Evolutionary conservation across 1,139 yeast genomes (phyloP).

Genomic region (Torulaspora globosa): DNA sequence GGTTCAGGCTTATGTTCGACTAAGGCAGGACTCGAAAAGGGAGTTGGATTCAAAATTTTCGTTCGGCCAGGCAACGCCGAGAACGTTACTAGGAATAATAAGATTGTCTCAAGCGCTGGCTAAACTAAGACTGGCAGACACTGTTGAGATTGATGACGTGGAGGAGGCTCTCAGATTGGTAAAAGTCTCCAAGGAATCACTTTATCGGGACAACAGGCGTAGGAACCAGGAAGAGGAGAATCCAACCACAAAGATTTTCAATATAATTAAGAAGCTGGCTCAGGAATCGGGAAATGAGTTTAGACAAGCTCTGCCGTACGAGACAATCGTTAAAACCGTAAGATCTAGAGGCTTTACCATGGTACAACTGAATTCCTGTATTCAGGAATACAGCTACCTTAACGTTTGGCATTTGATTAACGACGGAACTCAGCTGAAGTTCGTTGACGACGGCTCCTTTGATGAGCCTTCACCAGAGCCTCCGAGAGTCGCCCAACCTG

Average conservation of each 20-base stretch:
- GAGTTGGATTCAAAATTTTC: conserved; percentile 70
- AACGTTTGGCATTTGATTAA: conserved; percentile 77
- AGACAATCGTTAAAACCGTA: conserved; percentile 61
- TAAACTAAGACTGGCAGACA: conserved; percentile 72
- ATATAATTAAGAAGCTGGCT: conserved; percentile 41
- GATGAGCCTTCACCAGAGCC: conserved; percentile 16
- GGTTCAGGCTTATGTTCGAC: conserved; percentile 78
- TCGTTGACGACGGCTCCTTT: conserved; percentile 38
- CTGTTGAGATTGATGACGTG: conserved; percentile 74
- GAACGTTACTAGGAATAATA: conserved; percentile 86
- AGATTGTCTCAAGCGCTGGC: conserved; percentile 95
- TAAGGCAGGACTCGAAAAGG: conserved; percentile 88
- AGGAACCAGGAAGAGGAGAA: conserved; percentile 51
- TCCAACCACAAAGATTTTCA: conserved; percentile 57
- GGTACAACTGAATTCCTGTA: conserved; percentile 70
- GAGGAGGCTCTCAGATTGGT: conserved; percentile 91
- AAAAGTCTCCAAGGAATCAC: conserved; percentile 80
- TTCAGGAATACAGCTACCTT: conserved; percentile 65
- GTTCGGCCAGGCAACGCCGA: conserved; percentile 89
- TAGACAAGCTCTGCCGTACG: conserved; percentile 49
- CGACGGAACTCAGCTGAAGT: conserved; percentile 49
- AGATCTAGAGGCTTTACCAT: conserved; percentile 81
- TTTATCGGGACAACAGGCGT: conserved; percentile 51
- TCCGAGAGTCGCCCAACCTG: conserved; percentile 3
- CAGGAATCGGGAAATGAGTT: conserved; percentile 39